Evolutionary conservation across 2,329 filamentous ascomycete genomes (phyloP).

Genomic region (Verticillium klebahnii): DNA sequence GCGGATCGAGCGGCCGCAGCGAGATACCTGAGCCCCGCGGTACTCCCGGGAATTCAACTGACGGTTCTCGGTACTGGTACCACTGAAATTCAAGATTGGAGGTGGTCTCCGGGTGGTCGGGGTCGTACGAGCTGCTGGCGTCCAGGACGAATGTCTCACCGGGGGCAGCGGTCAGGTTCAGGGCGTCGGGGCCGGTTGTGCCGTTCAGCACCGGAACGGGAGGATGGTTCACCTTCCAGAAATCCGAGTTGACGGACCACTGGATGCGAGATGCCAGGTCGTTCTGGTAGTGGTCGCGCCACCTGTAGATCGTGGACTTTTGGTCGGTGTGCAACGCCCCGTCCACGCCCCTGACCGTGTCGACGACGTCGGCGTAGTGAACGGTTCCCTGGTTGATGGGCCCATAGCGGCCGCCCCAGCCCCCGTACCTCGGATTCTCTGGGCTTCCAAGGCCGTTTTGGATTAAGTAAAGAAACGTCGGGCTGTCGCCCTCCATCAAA

Average conservation of each 20-base stretch:
- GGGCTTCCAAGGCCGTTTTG: constrained; percentile 40
- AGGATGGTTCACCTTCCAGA: neutral
- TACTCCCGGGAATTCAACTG: neutral
- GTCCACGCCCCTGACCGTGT: neutral
- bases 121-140: neutral
- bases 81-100: constrained; percentile 1
- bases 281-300: constrained; percentile 3
- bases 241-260: neutral
- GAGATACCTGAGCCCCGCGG: neutral
- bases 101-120: neutral
- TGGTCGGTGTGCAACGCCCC: neutral
- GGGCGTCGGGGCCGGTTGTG: neutral
- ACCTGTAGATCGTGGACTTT: neutral
- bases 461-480: constrained; percentile 43
- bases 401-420: constrained; percentile 44
- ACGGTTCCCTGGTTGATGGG: neutral
- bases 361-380: constrained; percentile 1
- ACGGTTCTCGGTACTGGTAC: constrained; percentile 1
- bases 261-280: neutral
- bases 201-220: neutral
- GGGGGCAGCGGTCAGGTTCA: neutral
- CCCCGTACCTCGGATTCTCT: constrained; percentile 40
- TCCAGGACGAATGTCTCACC: neutral
- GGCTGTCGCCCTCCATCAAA: constrained; percentile 48
- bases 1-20: neutral